Percentiles rank a stretch among this genome's conserved stretches.
Evolutionary conservation across 2,329 filamentous ascomycete genomes (phyloP).

Genomic region (Cercospora zeae-maydis): DNA sequence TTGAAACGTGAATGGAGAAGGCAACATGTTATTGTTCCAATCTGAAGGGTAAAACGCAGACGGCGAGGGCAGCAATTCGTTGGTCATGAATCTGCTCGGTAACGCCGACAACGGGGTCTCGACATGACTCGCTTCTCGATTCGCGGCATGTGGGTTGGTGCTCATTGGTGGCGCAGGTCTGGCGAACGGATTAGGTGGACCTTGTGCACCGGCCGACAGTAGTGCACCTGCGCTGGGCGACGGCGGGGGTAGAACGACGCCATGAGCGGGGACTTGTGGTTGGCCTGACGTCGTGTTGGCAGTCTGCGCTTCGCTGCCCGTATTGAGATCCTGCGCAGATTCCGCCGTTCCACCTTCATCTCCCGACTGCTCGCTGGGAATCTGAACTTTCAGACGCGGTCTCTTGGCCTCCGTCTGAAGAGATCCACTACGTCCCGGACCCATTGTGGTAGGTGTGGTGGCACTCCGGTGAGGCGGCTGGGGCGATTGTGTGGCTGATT

Average conservation of each 20-base stretch:
- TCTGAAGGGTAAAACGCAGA: constrained; percentile 82
- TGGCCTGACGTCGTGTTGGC: constrained; percentile 43
- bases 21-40: constrained; percentile 78
- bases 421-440: constrained; percentile 76
- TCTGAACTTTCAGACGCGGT: constrained; percentile 87
- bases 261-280: constrained; percentile 43
- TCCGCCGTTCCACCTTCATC: constrained; percentile 72
- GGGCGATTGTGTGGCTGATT: constrained; percentile 21
- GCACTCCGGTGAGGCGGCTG: constrained; percentile 49
- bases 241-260: constrained; percentile 83
- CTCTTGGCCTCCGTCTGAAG: constrained; percentile 65
- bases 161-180: constrained; percentile 73
- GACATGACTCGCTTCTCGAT: constrained; percentile 45
- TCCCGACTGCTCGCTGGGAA: constrained; percentile 78
- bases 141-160: constrained; percentile 40
- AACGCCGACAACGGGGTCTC: constrained; percentile 92
- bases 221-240: constrained; percentile 84
- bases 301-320: constrained; percentile 47
- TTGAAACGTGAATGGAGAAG: constrained; percentile 87
- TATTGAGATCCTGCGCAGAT: constrained; percentile 56
- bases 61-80: constrained; percentile 82
- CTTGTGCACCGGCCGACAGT: constrained; percentile 83
- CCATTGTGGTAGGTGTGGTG: constrained; percentile 62
- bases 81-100: constrained; percentile 84
- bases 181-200: constrained; percentile 93